Evolutionary conservation across 352 stramenopile species (phyloP), one percentile per base, ranked within the genome.

Genomic region (Pythium phragmiticola): DNA sequence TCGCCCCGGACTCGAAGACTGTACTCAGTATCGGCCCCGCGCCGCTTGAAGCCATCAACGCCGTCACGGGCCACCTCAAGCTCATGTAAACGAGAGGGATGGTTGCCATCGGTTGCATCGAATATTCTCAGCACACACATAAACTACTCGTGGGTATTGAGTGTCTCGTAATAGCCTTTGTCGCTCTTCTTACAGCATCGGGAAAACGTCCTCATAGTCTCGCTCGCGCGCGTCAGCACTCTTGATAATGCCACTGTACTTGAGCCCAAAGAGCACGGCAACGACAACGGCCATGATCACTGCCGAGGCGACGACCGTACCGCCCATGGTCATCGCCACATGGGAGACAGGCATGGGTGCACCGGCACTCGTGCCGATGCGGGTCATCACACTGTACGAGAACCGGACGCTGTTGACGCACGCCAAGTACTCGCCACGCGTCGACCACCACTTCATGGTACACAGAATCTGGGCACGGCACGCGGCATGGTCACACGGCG

Each of bases 1-100:
- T 95, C 68, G 87, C 87, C 7, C 83, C 84, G 0, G 79, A 93
- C 23, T 87, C 72, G 36, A 95, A 95, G 80, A 95, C 87, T 7
- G 87, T 95, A 45, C 49, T 95, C 46, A 79, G 76, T 49, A 93
- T 95, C 57, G 87, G 87, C 0, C 87, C 87, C 0, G 87, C 87
- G 4, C 76, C 87, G 16, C 68, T 92, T 26, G 73, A 80, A 26
- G 80, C 66, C 30, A 79, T 95, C 59, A 77, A 95, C 61, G 75
- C 77, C 37, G 69, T 95, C 59, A 92, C 82, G 4, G 80, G 80
- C 33, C 87, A 92, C 67, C 82, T 95, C 61, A 95, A 94, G 73
- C 82, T 95, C 68, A 89, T 94, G 83, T 95, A 66, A 82, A 41
- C 12, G n/a, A 19, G 37, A 42, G 37, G 37, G 37, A 46, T 8